Evolutionary conservation across 139 green algal species (phyloP), one percentile per base, ranked within the genome.

Genomic region (Ettlia oleoabundans): DNA sequence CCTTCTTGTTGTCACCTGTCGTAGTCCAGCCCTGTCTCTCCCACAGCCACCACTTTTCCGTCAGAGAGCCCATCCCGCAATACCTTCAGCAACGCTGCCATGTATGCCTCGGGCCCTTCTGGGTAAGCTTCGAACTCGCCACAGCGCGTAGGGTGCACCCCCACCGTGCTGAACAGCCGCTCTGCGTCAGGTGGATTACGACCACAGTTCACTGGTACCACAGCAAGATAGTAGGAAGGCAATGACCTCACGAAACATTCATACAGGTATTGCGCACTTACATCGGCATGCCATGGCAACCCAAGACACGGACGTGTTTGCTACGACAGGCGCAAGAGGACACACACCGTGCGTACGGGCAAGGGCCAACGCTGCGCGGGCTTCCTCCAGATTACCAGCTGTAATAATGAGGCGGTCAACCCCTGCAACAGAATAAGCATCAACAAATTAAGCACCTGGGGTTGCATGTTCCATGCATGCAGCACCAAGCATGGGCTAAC

Each of bases 1-100:
- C n/a, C n/a, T n/a, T n/a, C n/a, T n/a, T 10, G 58, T 35, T 24
- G 58, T n/a, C 58, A n/a, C 90, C 90, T 82, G 65, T 92, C 86
- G 66, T 92, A 89, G 76, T 96, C 93, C 0, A 98, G 88, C 2
- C 95, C 95, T 63, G 91, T 94, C 86, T 98, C 95, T 9, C 95
- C 95, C 4, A 98, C 82, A 9, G 95, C 95, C 43, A 97, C 93
- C 32, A 96, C 85, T 88, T 97, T 97, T 78, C 93, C 92, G 6
- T 62, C 62, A 0, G 52, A 58, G 40, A 71, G 67, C 2, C 93
- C 92, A 9, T 93, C 78, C 24, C 52, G 6, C 2, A 93, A 70
- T 47, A 95, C 64, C 19, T 70, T 69, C 19, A 51, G 32, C 51
- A 95, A 87, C 43, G 62, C 82, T 6, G 78, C 53, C 64, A 95